Evolutionary conservation across 306 rosid species (phyloP).

Genomic region (Sesbania bispinosa): DNA sequence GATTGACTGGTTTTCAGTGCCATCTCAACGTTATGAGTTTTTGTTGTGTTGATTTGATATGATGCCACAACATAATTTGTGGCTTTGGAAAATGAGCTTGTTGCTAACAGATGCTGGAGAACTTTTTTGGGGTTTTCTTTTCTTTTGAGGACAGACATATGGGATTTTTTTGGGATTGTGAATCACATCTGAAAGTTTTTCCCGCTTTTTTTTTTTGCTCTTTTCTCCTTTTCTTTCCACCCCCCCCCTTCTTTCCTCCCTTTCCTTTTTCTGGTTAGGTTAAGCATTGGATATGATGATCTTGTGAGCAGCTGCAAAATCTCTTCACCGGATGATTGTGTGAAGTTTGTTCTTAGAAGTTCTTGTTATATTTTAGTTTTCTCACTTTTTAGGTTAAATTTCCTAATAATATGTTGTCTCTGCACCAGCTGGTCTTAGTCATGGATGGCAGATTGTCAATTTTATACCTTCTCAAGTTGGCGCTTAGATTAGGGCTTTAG

Average conservation of each 20-base stretch:
- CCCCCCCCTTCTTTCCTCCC: neutral
- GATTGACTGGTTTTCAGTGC: constrained; percentile 15
- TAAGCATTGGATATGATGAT: constrained; percentile 48
- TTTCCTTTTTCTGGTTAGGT: constrained; percentile 37
- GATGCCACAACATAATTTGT: neutral
- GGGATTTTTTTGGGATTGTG: constrained; percentile 7
- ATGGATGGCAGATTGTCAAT: neutral
- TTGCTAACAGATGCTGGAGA: neutral
- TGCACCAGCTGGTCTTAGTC: constrained; percentile 17
- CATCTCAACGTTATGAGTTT: constrained; percentile 11
- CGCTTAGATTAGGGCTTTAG: constrained; percentile 7
- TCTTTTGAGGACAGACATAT: neutral
- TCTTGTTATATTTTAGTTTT: neutral
- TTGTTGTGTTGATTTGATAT: constrained; percentile 9
- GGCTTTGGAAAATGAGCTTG: neutral
- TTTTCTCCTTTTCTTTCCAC: neutral
- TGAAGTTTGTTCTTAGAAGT: constrained; percentile 34
- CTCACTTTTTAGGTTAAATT: neutral
- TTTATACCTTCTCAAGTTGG: neutral
- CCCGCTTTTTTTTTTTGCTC: neutral
- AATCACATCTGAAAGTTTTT: neutral
- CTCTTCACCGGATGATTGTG: constrained; percentile 35
- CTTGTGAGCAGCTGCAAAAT: constrained; percentile 43
- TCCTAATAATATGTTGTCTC: neutral
- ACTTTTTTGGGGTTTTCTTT: neutral